Evolutionary conservation across 257 asterid genomes (phyloP), one percentile per base, ranked within the genome.

Genomic region (Primulina huaijiensis): DNA sequence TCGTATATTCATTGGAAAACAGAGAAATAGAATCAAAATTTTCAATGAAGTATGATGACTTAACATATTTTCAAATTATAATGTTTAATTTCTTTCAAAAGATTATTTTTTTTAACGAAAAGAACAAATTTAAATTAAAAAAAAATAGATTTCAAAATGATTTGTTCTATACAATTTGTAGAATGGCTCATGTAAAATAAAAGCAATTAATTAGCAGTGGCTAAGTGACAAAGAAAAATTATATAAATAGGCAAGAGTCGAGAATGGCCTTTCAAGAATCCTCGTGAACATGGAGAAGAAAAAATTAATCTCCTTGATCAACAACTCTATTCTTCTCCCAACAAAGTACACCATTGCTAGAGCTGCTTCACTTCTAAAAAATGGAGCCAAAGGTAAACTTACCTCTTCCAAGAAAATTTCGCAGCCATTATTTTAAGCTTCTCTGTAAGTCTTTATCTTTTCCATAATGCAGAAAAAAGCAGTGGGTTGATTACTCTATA

Each of bases 401-500:
- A 56, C 12, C 21, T 0, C 21, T 50, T n/a, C 17, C n/a, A 50
- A 65, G 25, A 19, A 62, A 6, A 31, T 10, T 63, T 14, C 25
- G 37, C 68, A 3, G 2, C 62, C n/a, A 19, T 31, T 10, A 19
- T 43, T 17, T 14, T 69, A 3, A 19, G 23, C 30, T 14, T 50
- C 23, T 64, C 30, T 14, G 27, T 31, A 3, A 52, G 19, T 16
- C 52, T 33, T 3, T 56, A 38, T 35, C 38, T 56, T 43, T 60
- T 14, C 72, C 58, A 52, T 40, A 7, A 8, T 75, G 74, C 84
- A 82, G 96, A 64, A 70, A 82, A 72, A 65, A 64, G 77, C 46
- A 60, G 69, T 1, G 89, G 90, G 25, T 70, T 89, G 33, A 79
- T 80, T 23, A 59, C 62, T 33, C 77, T 89, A 31, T 81, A 79